Base-by-base conservation (phyloP, 495 filamentous ascomycete genomes). In the Paragyromitra xinjiangensis region DNA sequence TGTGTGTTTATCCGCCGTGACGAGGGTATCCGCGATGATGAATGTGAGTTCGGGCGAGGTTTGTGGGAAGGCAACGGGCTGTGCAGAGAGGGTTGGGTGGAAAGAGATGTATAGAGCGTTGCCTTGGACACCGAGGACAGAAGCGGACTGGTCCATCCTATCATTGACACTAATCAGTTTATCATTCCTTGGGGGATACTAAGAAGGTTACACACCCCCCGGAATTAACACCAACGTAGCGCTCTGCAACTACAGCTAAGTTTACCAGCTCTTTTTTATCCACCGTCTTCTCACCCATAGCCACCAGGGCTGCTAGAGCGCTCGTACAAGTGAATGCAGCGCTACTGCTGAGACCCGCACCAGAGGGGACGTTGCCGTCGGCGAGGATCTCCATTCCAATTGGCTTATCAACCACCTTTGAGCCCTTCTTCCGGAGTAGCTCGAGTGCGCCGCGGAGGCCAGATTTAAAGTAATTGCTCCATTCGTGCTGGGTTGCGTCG, bases 391-490 rank as follows among this genome's bases (percentile, higher is more conserved):
- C 87, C 91, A 99, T 93, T 79, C 92, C 93, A 34, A 88, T 89
- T 3, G 93, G 91, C 19, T 86, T 85, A 62, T 92, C 90, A 64
- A 86, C 84, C 1, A 83, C 69, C 12, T 87, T 86, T n/a, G 87
- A 85, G 42, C 88, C 85, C 79, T 91, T 90, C 86, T 92, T 89
- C 77, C 88, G 88, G 79, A 99, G 85, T 64, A 97, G 86, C 82
- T 93, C 89, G 42, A 96, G 81, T 6, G 94, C 94, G 19, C 94
- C 95, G 3, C 89, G 86, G 55, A 97, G 87, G 0, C 95, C 96
- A 24, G 93, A 91, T 85, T 94, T 97, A 89, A 99, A 98, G 87
- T 99, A 99, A 82, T 97, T 98, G 59, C 94, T 91, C 96, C 96
- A 99, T 84, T 98, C 94, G 76, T 95, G 92, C 77, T 90, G 86